Evolutionary conservation across 148 eudicot species (phyloP), one percentile per base, ranked within the genome.

Genomic region (Suaeda aralocaspica): DNA sequence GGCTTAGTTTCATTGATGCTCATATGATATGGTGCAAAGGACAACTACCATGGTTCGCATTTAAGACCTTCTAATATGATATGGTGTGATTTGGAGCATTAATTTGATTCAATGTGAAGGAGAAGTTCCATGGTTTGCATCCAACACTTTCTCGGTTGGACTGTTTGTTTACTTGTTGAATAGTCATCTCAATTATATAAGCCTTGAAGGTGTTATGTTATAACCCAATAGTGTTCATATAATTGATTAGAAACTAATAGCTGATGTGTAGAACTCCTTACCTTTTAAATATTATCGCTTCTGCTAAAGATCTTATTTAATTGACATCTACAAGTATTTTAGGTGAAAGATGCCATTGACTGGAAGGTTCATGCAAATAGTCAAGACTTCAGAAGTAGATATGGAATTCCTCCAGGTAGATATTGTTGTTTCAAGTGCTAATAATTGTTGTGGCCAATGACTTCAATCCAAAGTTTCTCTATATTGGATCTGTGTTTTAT

Each of bases 341-440:
- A 85, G 89, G 86, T 29, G 66, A 78, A 77, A 56, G 61, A 68
- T 70, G 59, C 65, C 46, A 36, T 59, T 68, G 83, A 71, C 53
- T 80, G 85, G 85, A 82, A 75, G 79, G 73, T 82, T 71, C 74
- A 78, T 71, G 87, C 87, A 59, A 80, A 83, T 76, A 69, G 78
- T 34, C 86, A 84, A 60, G 77, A 81, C 75, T 91, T 94, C 78
- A 77, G 76, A 76, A 77, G 53, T 56, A 66, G 81, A 73, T 69
- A 71, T 74, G 78, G 74, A 59, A 75, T 94, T 70, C 70, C 91
- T 59, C 75, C 88, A 87, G 97, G 99, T 91, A 74, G n/a, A 44
- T 60, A 44, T 64, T 25, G 8, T 64, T 16, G 30, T 36, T 77
- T n/a, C n/a, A 12, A 59, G n/a, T 30, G 3, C 53, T 46, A 53